Evolutionary conservation across 192 early-diverging fungal species (phyloP).

Genomic region (Coemansia sp.): DNA sequence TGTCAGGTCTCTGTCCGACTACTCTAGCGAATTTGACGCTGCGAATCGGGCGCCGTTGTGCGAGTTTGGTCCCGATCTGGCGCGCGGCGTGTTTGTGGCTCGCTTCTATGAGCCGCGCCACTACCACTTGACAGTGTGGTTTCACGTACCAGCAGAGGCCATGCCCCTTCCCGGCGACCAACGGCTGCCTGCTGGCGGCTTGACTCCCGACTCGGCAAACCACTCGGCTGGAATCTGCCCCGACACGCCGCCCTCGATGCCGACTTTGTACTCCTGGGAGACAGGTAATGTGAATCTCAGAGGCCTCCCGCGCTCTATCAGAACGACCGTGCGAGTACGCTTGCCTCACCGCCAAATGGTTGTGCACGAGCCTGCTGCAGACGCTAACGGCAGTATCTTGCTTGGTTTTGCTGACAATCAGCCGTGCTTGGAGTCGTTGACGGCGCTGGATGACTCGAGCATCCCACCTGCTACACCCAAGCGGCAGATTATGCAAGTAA

Average conservation of each 20-base stretch:
- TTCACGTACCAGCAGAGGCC: slow-evolving; percentile 2
- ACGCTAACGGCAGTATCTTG: not conserved
- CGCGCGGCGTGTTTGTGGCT: slow-evolving; percentile 18
- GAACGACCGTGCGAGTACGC: slow-evolving; percentile 21
- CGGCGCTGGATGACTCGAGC: not conserved
- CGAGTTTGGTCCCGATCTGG: slow-evolving; percentile 12
- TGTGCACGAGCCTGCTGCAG: not conserved
- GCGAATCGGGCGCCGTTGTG: slow-evolving; percentile 2
- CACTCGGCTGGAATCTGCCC: not conserved
- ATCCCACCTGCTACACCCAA: slow-evolving; percentile 1
- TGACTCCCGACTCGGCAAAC: slow-evolving; percentile 3
- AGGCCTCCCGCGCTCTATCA: slow-evolving; percentile 23
- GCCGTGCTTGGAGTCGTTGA: not conserved
- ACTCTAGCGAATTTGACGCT: not conserved
- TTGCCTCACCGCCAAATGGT: slow-evolving; percentile 22
- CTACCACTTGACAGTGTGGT: slow-evolving; percentile 25
- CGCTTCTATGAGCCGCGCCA: slow-evolving; percentile 13
- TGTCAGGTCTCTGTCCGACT: slow-evolving; percentile 3
- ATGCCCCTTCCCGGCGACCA: slow-evolving; percentile 3
- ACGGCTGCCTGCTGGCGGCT: not conserved
- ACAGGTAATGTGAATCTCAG: slow-evolving; percentile 4
- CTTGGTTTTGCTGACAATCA: slow-evolving; percentile 6
- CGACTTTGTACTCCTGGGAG: slow-evolving; percentile 16
- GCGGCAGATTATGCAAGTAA: slow-evolving; percentile 7
- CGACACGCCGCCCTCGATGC: slow-evolving; percentile 1